Conservation (phyloP, 2,329 filamentous ascomycete genomes). For the Lasiodiplodia citricola region DNA sequence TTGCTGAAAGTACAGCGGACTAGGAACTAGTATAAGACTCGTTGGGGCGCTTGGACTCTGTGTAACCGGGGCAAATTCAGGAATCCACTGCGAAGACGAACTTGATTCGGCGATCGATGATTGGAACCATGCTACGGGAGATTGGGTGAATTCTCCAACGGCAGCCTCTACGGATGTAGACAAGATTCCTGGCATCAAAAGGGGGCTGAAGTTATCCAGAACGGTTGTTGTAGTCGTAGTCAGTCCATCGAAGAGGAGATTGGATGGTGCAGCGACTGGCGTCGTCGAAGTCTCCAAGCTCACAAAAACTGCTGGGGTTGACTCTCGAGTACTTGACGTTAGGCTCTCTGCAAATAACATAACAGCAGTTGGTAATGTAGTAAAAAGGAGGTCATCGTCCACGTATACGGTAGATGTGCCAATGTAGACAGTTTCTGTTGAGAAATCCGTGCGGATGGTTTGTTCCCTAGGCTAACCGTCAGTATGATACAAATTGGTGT, state of each 20-base stretch:
- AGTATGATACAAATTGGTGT: background rate
- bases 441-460: background rate
- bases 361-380: background rate
- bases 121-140: background rate
- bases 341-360: background rate
- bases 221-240: background rate
- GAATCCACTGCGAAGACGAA: background rate
- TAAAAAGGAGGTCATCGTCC: background rate
- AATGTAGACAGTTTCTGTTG: constrained; percentile 7
- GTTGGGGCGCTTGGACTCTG: background rate
- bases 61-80: background rate
- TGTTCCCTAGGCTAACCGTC: background rate
- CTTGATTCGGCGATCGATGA: background rate
- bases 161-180: background rate
- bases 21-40: background rate
- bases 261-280: background rate
- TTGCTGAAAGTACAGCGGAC: background rate
- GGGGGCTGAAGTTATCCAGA: background rate
- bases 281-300: background rate
- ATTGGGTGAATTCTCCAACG: background rate
- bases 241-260: background rate
- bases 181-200: background rate
- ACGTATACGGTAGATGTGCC: constrained; percentile 16
- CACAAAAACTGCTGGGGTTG: background rate
- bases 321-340: background rate